phyloP scores from a whole-genome alignment of 2,329 filamentous ascomycete genomes.

The Claviceps quebecensis region DNA sequence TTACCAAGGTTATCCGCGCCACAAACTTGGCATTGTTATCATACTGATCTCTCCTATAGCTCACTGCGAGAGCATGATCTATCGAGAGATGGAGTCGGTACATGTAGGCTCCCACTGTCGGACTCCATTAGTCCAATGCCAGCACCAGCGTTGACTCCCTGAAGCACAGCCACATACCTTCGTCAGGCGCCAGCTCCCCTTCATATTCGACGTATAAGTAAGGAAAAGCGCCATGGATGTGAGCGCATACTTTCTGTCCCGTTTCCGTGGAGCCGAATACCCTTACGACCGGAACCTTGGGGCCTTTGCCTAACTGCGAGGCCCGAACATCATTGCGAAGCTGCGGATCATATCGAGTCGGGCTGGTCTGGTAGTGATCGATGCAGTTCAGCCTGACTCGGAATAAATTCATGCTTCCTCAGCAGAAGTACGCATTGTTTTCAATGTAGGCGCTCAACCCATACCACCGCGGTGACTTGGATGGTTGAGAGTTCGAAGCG shows the following conservation, averaged over 20 bases:
- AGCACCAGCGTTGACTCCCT: background rate
- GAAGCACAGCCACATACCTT: constrained; percentile 40
- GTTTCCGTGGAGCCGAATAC: constrained; percentile 89
- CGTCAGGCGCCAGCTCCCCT: constrained; percentile 50
- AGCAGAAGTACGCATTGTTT: background rate
- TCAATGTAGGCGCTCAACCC: background rate
- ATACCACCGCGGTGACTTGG: background rate
- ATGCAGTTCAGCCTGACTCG: constrained; percentile 88
- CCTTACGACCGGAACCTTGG: constrained; percentile 72
- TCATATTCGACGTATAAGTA: constrained; percentile 87
- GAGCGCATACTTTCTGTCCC: constrained; percentile 89
- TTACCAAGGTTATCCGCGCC: constrained; percentile 80
- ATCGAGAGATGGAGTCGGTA: constrained; percentile 71
- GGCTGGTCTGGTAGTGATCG: constrained; percentile 77
- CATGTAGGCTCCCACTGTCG: constrained; percentile 59
- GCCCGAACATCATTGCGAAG: constrained; percentile 51
- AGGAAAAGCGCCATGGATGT: constrained; percentile 89
- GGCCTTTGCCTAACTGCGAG: constrained; percentile 45
- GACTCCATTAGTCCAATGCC: constrained; percentile 6
- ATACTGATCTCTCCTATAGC: constrained; percentile 64
- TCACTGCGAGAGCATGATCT: constrained; percentile 76
- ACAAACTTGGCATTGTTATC: constrained; percentile 58
- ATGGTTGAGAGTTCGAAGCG: too few species aligned
- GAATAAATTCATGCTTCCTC: constrained; percentile 48
- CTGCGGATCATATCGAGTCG: constrained; percentile 68